Conservation (phyloP, 139 green algal species). For the Volvox africanus region DNA sequence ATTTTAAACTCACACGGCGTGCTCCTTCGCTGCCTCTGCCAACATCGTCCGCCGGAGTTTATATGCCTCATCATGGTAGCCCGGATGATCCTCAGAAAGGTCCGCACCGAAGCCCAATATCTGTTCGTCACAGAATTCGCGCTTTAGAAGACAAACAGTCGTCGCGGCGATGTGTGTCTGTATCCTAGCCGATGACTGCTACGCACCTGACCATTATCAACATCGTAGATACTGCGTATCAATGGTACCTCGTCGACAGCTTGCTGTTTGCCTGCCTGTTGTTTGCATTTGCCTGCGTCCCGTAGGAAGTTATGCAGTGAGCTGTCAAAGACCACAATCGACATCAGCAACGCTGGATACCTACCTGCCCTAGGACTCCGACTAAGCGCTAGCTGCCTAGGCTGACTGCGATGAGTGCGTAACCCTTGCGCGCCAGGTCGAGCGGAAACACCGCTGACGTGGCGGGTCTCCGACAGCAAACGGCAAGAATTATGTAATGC, state of each 20-base stretch:
- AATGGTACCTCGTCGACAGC: neutral
- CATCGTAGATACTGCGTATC: slow-evolving; percentile 46
- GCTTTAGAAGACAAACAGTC: neutral
- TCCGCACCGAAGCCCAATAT: slow-evolving; percentile 64
- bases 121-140: neutral
- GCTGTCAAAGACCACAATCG: neutral
- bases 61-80: slow-evolving; percentile 83
- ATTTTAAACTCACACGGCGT: slow-evolving; percentile 69
- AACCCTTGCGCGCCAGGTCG: neutral
- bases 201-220: slow-evolving; percentile 45
- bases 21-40: slow-evolving; percentile 70
- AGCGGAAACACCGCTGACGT: neutral
- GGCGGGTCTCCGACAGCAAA: neutral
- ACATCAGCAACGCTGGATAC: neutral
- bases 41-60: slow-evolving; percentile 81
- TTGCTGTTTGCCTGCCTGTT: neutral
- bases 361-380: neutral
- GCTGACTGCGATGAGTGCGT: neutral
- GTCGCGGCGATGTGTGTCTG: neutral
- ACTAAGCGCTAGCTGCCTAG: neutral
- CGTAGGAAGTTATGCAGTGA: neutral
- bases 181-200: neutral
- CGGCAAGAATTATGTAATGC: neutral
- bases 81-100: slow-evolving; percentile 59
- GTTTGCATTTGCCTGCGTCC: neutral